These are phyloP conservation scores for Lentinula detonsa DNA, from an alignment of 768 basidiomycete genomes.

Conservation along the genomic window DNA sequence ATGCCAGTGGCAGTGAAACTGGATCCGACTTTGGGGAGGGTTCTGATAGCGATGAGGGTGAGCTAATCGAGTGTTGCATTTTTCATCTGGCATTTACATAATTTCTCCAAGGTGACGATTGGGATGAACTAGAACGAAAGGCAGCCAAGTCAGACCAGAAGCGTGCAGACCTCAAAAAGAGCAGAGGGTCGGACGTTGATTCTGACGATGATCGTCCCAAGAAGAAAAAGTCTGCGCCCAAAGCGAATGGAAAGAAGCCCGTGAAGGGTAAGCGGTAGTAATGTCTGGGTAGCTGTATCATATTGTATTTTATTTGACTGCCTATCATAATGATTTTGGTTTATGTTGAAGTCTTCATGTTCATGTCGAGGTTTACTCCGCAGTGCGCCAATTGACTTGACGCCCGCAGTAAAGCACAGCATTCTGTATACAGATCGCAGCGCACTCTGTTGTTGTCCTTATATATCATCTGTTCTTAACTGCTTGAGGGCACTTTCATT, in stretches of 20 bases:
- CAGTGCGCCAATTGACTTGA: background rate
- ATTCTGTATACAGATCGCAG: background rate
- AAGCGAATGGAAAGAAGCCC: slow-evolving; percentile 16
- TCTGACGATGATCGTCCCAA: slow-evolving; percentile 20
- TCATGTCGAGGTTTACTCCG: background rate
- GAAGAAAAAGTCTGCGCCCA: slow-evolving; percentile 18
- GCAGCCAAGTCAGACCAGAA: slow-evolving; percentile 64
- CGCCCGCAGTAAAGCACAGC: background rate
- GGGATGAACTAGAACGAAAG: slow-evolving; percentile 92
- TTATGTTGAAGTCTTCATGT: background rate
- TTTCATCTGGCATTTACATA: background rate
- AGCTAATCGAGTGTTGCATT: slow-evolving; percentile 12
- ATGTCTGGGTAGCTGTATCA: background rate
- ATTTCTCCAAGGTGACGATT: slow-evolving; percentile 67
- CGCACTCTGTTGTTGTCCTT: background rate
- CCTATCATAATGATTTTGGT: background rate
- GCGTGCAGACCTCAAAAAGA: slow-evolving; percentile 16
- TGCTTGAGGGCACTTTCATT: too few relatives aligned
- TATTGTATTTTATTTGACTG: background rate
- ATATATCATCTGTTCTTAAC: background rate
- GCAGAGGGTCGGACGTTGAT: slow-evolving; percentile 24
- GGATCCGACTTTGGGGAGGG: slow-evolving; percentile 58
- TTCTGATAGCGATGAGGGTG: slow-evolving; percentile 58
- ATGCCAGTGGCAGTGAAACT: slow-evolving; percentile 59
- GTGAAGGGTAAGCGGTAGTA: background rate